Evolutionary conservation across 768 basidiomycete species (phyloP).

Genomic region (Lentinula aciculospora): DNA sequence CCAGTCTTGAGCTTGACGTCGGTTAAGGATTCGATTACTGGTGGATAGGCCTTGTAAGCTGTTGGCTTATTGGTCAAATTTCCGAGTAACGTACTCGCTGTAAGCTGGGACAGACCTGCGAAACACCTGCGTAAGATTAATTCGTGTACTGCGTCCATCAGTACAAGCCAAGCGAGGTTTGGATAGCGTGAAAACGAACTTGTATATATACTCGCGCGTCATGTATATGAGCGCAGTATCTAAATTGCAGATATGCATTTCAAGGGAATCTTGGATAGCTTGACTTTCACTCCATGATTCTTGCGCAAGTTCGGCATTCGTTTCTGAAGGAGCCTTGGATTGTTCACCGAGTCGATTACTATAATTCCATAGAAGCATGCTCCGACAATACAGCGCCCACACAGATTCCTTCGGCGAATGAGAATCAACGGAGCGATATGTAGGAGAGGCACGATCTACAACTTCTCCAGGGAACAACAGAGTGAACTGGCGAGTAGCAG

Average conservation of each 20-base stretch:
- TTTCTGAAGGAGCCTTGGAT: background rate
- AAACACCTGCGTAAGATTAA: constrained; percentile 57
- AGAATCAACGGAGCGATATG: constrained; percentile 31
- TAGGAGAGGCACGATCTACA: constrained; percentile 40
- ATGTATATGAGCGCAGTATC: constrained; percentile 65
- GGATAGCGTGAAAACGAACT: constrained; percentile 38
- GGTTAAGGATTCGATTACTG: constrained; percentile 54
- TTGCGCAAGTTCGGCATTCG: constrained; percentile 32
- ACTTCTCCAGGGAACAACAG: constrained; percentile 75
- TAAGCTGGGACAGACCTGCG: constrained; percentile 46
- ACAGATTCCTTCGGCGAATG: constrained; percentile 70
- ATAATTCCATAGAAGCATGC: constrained; percentile 78
- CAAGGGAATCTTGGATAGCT: constrained; percentile 60
- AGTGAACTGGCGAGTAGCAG: constrained; percentile 35
- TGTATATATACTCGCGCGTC: constrained; percentile 67
- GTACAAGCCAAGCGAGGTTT: constrained; percentile 5
- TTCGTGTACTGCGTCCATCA: constrained; percentile 45
- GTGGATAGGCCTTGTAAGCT: constrained; percentile 49
- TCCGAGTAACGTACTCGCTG: constrained; percentile 12
- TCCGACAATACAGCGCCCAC: constrained; percentile 79
- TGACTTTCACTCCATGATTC: constrained; percentile 65
- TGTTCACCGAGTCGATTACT: constrained; percentile 47
- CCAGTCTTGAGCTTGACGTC: constrained; percentile 74
- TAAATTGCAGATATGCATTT: constrained; percentile 64
- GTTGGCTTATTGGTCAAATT: constrained; percentile 13